These are phyloP conservation scores for Penicillium italicum DNA, from an alignment of 2,329 filamentous ascomycete genomes.

Conservation along the genomic window DNA sequence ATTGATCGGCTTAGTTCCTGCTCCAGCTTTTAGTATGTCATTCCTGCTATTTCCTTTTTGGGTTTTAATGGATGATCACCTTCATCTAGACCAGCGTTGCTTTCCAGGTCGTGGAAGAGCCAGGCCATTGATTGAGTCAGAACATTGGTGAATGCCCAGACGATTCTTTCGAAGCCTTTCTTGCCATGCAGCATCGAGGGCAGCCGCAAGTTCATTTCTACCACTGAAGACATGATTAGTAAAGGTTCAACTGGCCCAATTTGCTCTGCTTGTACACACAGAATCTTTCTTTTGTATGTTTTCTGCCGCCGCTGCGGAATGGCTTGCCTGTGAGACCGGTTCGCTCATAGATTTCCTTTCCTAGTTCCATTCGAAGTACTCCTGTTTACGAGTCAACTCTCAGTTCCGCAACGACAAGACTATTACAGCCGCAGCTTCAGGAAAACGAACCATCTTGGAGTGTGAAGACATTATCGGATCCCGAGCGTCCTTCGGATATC, in stretches of 20 bases:
- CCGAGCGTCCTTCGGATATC: constrained; percentile 72
- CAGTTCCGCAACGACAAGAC: neutral
- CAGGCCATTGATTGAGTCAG: constrained; percentile 66
- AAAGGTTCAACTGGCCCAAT: neutral
- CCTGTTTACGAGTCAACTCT: constrained; percentile 47
- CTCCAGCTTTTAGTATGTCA: neutral
- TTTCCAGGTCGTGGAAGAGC: constrained; percentile 67
- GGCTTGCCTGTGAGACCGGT: constrained; percentile 74
- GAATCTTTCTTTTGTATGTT: constrained; percentile 69
- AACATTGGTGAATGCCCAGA: constrained; percentile 75
- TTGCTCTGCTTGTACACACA: constrained; percentile 47
- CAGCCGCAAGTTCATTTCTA: constrained; percentile 70
- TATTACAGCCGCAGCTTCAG: neutral
- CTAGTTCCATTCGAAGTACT: constrained; percentile 69
- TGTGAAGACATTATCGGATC: constrained; percentile 68
- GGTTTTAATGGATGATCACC: constrained; percentile 36
- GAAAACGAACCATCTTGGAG: constrained; percentile 60
- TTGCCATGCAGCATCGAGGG: constrained; percentile 79
- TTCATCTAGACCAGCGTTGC: constrained; percentile 31
- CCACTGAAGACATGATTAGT: constrained; percentile 49
- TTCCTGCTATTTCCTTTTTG: neutral
- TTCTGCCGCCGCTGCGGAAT: constrained; percentile 54
- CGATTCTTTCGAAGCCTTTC: constrained; percentile 73
- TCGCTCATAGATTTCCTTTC: constrained; percentile 76
- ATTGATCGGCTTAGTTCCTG: constrained; percentile 35